These are phyloP conservation scores for Aspergillus tanneri DNA, from an alignment of 2,329 filamentous ascomycete species.

Conservation along the genomic window DNA sequence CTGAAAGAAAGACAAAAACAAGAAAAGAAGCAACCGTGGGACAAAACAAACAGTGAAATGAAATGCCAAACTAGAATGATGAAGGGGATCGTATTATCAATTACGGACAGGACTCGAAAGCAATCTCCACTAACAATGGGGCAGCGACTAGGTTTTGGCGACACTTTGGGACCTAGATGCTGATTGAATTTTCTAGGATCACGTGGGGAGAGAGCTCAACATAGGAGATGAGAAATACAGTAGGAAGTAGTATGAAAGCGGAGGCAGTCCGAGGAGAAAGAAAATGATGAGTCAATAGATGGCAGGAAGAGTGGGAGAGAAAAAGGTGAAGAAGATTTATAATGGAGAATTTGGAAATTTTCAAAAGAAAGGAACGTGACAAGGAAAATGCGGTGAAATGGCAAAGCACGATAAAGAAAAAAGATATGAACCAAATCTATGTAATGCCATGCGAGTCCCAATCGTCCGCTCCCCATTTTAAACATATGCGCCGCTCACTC, in stretches of 20 bases:
- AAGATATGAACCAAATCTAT: conserved; percentile 40
- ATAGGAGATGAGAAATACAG: conserved; percentile 36
- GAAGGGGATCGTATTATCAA: conserved; percentile 14
- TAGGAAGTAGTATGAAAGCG: conserved; percentile 24
- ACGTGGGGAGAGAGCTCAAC: conserved; percentile 32
- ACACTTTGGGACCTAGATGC: conserved; percentile 24
- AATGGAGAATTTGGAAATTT: conserved; percentile 18
- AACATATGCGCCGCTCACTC: conserved; percentile 39
- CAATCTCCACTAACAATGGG: conserved; percentile 8
- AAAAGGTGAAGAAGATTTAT: conserved; percentile 17
- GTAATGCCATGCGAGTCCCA: conserved; percentile 42
- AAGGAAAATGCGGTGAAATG: conserved; percentile 22
- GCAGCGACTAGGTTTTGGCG: conserved; percentile 8
- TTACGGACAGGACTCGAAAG: conserved; percentile 18
- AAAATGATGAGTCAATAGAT: conserved; percentile 20
- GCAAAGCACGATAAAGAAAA: conserved; percentile 21
- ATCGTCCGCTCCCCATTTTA: conserved; percentile 40
- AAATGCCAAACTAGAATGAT: conserved; percentile 2
- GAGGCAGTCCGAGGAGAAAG: conserved; percentile 7
- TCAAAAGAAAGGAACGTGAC: conserved; percentile 19
- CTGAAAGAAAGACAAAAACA: no score
- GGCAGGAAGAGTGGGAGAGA: conserved; percentile 21
- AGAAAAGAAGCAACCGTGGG: neutral
- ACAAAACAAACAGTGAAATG: neutral
- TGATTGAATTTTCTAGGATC: conserved; percentile 36